A percentile compares a stretch with the other conserved stretches of the same genome.
Conservation (phyloP, 129 eudicot species). For the Chrysanthemum makinoi region DNA sequence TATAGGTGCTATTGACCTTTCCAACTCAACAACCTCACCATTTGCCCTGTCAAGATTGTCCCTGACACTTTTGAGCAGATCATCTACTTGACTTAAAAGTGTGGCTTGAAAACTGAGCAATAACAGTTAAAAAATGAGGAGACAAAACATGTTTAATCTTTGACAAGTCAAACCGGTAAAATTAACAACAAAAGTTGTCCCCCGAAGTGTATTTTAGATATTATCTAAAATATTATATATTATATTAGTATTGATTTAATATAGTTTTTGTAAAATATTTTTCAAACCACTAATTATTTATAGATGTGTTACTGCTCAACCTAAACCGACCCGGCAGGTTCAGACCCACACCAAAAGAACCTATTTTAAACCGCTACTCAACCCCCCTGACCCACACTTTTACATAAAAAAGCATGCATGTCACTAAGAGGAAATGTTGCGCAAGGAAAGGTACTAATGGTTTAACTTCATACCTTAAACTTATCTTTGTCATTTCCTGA, state of each 20-base stretch:
- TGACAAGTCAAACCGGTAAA: neutral
- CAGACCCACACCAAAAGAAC: neutral
- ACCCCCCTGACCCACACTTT: neutral
- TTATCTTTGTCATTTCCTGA: conserved; percentile 94
- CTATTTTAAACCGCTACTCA: neutral
- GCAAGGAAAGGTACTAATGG: conserved; percentile 1
- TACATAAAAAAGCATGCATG: conserved; percentile 8
- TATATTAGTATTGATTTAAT: too few relatives aligned
- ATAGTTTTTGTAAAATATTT: too few relatives aligned
- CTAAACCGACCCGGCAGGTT: neutral
- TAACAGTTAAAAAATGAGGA: conserved; percentile 3
- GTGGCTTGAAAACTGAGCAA: conserved; percentile 90
- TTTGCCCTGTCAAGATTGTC: conserved; percentile 57
- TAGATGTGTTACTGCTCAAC: neutral
- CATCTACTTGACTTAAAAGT: conserved; percentile 83
- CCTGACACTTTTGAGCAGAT: conserved; percentile 59
- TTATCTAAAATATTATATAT: too few relatives aligned
- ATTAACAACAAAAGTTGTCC: too few relatives aligned
- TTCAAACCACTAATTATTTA: too few relatives aligned
- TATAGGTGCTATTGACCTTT: conserved; percentile 63
- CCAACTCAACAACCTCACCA: conserved; percentile 59
- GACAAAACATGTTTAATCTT: too few relatives aligned
- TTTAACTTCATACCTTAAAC: conserved; percentile 61
- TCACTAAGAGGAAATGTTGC: neutral
- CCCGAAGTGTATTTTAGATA: too few relatives aligned